Conservation (phyloP, 805 yeast genomes). For the Starmerella khaoyaiensis region DNA sequence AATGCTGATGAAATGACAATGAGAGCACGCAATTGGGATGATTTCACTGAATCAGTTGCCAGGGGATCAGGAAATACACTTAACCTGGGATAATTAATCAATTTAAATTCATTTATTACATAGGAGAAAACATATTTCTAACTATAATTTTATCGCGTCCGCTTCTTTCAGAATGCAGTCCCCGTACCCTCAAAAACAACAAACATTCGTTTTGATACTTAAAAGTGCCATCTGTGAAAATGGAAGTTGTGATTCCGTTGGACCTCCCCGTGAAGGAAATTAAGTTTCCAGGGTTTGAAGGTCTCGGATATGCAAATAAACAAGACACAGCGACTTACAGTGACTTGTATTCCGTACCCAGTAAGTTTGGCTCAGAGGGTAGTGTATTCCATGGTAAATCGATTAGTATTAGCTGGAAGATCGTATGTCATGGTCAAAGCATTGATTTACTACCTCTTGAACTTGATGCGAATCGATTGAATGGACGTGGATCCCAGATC, state of each 20-base stretch:
- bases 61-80: slow-evolving; percentile 85
- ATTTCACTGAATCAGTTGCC: slow-evolving; percentile 72
- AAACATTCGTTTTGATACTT: too few relatives aligned
- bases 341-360: neutral
- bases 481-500: slow-evolving; percentile 22
- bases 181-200: too few relatives aligned
- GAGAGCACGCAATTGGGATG: slow-evolving; percentile 82
- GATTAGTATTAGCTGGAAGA: slow-evolving; percentile 12
- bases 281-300: too few relatives aligned
- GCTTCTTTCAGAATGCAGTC: too few relatives aligned
- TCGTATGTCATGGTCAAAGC: slow-evolving; percentile 1
- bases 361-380: slow-evolving; percentile 7
- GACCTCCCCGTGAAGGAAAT: too few relatives aligned
- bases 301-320: too few relatives aligned
- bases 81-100: slow-evolving; percentile 39
- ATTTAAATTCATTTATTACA: too few relatives aligned
- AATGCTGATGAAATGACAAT: slow-evolving; percentile 56
- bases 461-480: slow-evolving; percentile 6
- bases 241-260: slow-evolving; percentile 7
- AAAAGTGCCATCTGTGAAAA: too few relatives aligned
- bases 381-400: slow-evolving; percentile 8
- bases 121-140: too few relatives aligned
- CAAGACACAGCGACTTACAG: too few relatives aligned
- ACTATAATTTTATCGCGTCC: too few relatives aligned
- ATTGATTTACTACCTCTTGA: slow-evolving; percentile 17